Base-by-base conservation (phyloP, 2,329 filamentous ascomycete genomes). In the Fusarium luffae region DNA sequence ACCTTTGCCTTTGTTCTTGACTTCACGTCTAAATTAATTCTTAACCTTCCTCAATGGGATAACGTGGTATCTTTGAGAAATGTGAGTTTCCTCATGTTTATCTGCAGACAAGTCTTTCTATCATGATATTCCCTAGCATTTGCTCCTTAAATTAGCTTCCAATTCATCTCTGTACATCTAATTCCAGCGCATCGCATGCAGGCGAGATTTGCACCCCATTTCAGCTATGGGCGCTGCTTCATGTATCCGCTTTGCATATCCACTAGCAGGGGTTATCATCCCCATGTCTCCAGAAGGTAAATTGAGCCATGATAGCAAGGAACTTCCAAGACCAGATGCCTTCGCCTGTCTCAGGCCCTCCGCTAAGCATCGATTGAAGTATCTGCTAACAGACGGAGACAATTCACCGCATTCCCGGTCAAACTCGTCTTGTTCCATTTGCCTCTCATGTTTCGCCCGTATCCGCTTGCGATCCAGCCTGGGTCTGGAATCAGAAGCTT, bases 181-280 rank as follows among this genome's bases (percentile, higher is more conserved):
- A 72, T 72, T 72, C 64, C 62, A 74, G 73, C 65, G 25, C 62
- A 55, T 63, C 68, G 54, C 69, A 65, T 63, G 34, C 60, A 71
- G 68, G 63, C 73, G 70, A 75, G 66, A 75, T 75, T 75, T 69
- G 58, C 63, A 66, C 59, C 69, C 58, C 49, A 52, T 65, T 65
- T 68, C 65, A 66, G 66, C 66, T 70, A 50, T 62, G 37, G 63
- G 60, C 56, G 61, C 51, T 71, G 63, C 55, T 66, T 46, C 34
- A 40, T 57, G 54, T 59, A 60, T 69, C 73, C 73, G 60, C 70
- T 67, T 63, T 40, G 18, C n/a, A 30, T 27, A 30, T 30, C 43
- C 47, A 63, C 73, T 75, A 70, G 71, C 73, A 72, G 58, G 71
- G 73, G 25, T 54, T 18, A 23, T 47, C 21, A 42, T 47, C 43